phyloP scores from a whole-genome alignment of 2,329 filamentous ascomycete genomes.

The Ilyonectria sp. region DNA sequence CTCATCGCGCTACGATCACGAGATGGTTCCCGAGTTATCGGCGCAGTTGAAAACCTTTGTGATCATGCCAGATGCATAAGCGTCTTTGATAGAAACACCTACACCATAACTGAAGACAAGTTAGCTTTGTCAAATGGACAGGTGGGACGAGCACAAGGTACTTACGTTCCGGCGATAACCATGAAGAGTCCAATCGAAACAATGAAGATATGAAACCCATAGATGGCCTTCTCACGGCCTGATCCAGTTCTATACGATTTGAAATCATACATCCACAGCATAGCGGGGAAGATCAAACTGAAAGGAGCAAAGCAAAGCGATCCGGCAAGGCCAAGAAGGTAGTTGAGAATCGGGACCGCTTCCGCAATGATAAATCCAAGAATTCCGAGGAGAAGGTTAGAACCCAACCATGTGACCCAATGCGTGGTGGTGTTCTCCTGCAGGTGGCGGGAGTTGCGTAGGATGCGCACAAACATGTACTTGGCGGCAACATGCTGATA shows the following conservation, averaged over 20 bases:
- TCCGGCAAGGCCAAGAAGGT: conserved; percentile 51
- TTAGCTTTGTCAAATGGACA: not conserved
- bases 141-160: conserved; percentile 14
- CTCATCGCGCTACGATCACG: conserved; percentile 5
- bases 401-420: conserved; percentile 47
- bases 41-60: conserved; percentile 46
- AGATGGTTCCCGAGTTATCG: conserved; percentile 44
- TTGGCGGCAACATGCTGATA: conserved; percentile 55
- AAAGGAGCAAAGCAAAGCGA: conserved; percentile 51
- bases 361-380: conserved; percentile 44
- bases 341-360: conserved; percentile 50
- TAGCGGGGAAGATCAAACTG: conserved; percentile 47
- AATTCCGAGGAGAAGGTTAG: conserved; percentile 31
- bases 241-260: conserved; percentile 37
- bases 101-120: conserved; percentile 41
- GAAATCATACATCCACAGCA: conserved; percentile 47
- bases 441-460: conserved; percentile 48
- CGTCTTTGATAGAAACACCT: conserved; percentile 44
- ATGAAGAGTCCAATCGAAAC: conserved; percentile 44
- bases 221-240: conserved; percentile 33
- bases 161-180: conserved; percentile 48
- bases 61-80: conserved; percentile 42
- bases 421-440: conserved; percentile 43
- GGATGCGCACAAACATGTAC: conserved; percentile 48
- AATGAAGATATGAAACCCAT: conserved; percentile 44